A percentile compares a stretch with the other conserved stretches of the same genome.
Evolutionary conservation across 2,329 filamentous ascomycete genomes (phyloP).

Genomic region (Colletotrichum zoysiae): DNA sequence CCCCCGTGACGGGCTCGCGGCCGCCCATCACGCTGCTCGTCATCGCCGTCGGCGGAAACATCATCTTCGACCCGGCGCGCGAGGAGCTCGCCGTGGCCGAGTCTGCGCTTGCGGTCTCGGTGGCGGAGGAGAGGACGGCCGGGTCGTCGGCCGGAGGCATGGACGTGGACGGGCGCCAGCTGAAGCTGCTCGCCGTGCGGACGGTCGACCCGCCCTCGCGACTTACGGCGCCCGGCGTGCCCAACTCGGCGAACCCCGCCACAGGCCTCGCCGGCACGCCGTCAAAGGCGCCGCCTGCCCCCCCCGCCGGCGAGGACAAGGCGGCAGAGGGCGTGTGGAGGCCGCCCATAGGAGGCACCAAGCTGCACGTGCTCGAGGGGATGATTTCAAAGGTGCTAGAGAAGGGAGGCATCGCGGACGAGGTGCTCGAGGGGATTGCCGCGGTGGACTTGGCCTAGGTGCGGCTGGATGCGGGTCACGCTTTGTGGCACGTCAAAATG

Average conservation of each 20-base stretch:
- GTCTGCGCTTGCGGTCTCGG: slow-evolving; percentile 85
- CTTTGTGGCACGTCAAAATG: slow-evolving; percentile 20
- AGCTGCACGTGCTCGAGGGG: slow-evolving; percentile 76
- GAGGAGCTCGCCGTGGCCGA: slow-evolving; percentile 96
- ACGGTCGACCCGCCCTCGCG: slow-evolving; percentile 82
- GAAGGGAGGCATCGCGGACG: slow-evolving; percentile 84
- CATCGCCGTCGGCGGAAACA: slow-evolving; percentile 85
- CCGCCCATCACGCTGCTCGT: slow-evolving; percentile 94
- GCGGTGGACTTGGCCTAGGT: slow-evolving; percentile 75
- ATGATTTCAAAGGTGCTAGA: slow-evolving; percentile 84
- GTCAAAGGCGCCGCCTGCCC: slow-evolving; percentile 53
- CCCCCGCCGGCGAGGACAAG: slow-evolving; percentile 63
- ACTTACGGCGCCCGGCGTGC: slow-evolving; percentile 77
- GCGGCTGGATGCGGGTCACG: slow-evolving; percentile 3
- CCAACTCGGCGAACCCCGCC: slow-evolving; percentile 72
- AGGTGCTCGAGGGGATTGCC: slow-evolving; percentile 86
- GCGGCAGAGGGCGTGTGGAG: slow-evolving; percentile 84
- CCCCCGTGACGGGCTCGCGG: slow-evolving; percentile 55
- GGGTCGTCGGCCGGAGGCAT: slow-evolving; percentile 48
- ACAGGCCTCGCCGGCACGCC: slow-evolving; percentile 56
- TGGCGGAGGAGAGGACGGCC: slow-evolving; percentile 63
- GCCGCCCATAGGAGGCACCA: slow-evolving; percentile 85
- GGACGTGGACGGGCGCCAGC: slow-evolving; percentile 58
- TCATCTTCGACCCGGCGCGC: slow-evolving; percentile 92
- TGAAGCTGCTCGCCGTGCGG: slow-evolving; percentile 76